Conservation (phyloP, 345 rosid species). For the Cardamine occulta region DNA sequence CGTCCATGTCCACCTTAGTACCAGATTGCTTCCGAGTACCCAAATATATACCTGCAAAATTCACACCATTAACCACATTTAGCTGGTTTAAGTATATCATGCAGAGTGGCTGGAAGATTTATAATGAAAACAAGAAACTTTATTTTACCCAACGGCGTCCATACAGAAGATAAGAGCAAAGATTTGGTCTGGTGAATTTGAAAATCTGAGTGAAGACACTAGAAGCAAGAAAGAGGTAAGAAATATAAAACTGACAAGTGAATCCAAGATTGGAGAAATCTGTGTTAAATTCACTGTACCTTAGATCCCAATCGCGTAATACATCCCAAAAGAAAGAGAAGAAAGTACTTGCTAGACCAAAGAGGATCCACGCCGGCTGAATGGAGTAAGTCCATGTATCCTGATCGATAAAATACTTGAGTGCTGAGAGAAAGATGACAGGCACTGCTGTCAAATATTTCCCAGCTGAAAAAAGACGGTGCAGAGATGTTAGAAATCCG, state of each 20-base stretch:
- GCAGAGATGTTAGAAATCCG: not conserved
- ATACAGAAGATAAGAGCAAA: slow-evolving; percentile 56
- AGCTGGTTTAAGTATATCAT: not conserved
- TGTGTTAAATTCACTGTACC: slow-evolving; percentile 51
- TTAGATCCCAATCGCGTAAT: slow-evolving; percentile 93
- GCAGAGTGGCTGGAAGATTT: slow-evolving; percentile 1
- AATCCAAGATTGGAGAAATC: slow-evolving; percentile 20
- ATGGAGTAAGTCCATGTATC: slow-evolving; percentile 82
- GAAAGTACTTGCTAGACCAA: slow-evolving; percentile 73
- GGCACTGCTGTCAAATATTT: slow-evolving; percentile 94
- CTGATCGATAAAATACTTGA: slow-evolving; percentile 76
- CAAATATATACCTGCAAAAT: slow-evolving; percentile 73
- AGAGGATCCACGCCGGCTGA: slow-evolving; percentile 91
- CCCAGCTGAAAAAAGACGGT: slow-evolving; percentile 61
- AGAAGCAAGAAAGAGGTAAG: slow-evolving; percentile 26
- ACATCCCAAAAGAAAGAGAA: slow-evolving; percentile 98
- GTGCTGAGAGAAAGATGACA: slow-evolving; percentile 93
- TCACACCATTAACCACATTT: not conserved
- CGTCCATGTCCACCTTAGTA: slow-evolving; percentile 95
- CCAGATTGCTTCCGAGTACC: slow-evolving; percentile 91
- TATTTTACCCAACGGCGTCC: slow-evolving; percentile 82
- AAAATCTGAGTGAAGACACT: slow-evolving; percentile 88
- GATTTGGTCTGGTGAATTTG: slow-evolving; percentile 71
- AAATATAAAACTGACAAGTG: not conserved
- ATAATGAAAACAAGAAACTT: slow-evolving; percentile 3